phyloP scores from a whole-genome alignment of 2,329 filamentous ascomycete genomes.

The Neofusicoccum cordaticola region DNA sequence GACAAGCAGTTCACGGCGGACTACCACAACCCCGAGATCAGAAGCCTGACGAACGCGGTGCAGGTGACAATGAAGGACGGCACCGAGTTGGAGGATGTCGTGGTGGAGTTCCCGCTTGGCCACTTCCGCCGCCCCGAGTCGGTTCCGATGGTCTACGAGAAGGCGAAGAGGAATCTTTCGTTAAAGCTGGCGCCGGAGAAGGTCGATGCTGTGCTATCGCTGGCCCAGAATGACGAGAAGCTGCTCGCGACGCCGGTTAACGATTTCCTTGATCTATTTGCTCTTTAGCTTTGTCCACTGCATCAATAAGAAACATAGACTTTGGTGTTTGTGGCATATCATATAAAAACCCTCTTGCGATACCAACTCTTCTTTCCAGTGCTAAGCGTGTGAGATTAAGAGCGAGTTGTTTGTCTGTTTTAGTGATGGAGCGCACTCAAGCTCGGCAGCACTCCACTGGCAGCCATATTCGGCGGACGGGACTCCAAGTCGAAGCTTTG shows the following conservation, averaged over 20 bases:
- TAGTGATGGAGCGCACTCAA: no score
- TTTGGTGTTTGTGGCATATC: not conserved
- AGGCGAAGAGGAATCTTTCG: conserved; percentile 24
- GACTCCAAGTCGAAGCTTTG: no score
- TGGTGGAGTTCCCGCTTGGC: conserved; percentile 90
- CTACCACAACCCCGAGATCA: conserved; percentile 90
- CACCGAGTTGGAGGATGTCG: conserved; percentile 83
- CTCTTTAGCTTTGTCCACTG: not conserved
- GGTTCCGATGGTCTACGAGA: conserved; percentile 20
- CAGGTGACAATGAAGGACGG: conserved; percentile 94
- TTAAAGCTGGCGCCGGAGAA: not conserved
- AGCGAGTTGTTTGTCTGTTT: no score
- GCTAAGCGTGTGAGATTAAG: not conserved
- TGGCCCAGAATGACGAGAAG: not conserved
- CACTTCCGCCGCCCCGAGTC: conserved; percentile 49
- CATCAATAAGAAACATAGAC: not conserved
- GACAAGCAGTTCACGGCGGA: conserved; percentile 91
- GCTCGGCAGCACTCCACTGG: no score
- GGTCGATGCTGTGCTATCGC: not conserved
- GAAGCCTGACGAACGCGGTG: conserved; percentile 95
- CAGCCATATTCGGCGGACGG: no score
- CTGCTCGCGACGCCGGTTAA: not conserved
- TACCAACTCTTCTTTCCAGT: not conserved
- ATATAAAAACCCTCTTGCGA: not conserved
- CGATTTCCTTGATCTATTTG: not conserved